Conservation (phyloP, 2,329 filamentous ascomycete species). For the Alternaria alternata region DNA sequence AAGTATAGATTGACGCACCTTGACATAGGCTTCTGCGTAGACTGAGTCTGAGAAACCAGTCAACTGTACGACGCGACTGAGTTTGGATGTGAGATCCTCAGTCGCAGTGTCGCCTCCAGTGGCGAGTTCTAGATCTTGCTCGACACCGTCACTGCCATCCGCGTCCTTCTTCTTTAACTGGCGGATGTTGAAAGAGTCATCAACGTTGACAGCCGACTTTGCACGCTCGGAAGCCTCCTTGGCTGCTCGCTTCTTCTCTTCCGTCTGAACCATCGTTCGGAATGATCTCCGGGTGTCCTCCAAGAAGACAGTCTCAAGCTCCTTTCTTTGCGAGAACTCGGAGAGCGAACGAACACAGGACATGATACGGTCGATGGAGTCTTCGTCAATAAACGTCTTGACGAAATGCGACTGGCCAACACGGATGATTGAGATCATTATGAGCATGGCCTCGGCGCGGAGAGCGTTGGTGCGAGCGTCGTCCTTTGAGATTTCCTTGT, state of each 20-base stretch:
- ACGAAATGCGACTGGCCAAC: conserved; percentile 99
- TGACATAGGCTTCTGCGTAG: conserved; percentile 98
- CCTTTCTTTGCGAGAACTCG: conserved; percentile 88
- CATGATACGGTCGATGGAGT: conserved; percentile 99
- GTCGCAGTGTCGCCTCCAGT: conserved; percentile 86
- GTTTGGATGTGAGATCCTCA: conserved; percentile 90
- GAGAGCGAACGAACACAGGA: conserved; percentile 91
- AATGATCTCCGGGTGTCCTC: conserved; percentile 96
- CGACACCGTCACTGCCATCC: conserved; percentile 84
- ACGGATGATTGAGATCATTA: conserved; percentile 98
- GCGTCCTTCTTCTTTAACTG: conserved; percentile 87
- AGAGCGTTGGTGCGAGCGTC: conserved; percentile 89
- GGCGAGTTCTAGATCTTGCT: conserved; percentile 89
- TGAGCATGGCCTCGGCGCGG: conserved; percentile 96
- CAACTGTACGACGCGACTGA: conserved; percentile 94
- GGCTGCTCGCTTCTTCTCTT: conserved; percentile 96
- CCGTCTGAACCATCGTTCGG: conserved; percentile 94
- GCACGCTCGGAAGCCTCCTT: conserved; percentile 93
- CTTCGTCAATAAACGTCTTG: conserved; percentile 95
- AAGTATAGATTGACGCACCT: conserved; percentile 57
- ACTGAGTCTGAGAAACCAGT: conserved; percentile 98
- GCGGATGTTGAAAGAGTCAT: conserved; percentile 91
- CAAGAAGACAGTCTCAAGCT: conserved; percentile 90
- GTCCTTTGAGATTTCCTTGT: conserved; percentile 90
- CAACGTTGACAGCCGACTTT: conserved; percentile 92